Conservation (phyloP, 2,329 filamentous ascomycete species). For the Paramyrothecium roridum region DNA sequence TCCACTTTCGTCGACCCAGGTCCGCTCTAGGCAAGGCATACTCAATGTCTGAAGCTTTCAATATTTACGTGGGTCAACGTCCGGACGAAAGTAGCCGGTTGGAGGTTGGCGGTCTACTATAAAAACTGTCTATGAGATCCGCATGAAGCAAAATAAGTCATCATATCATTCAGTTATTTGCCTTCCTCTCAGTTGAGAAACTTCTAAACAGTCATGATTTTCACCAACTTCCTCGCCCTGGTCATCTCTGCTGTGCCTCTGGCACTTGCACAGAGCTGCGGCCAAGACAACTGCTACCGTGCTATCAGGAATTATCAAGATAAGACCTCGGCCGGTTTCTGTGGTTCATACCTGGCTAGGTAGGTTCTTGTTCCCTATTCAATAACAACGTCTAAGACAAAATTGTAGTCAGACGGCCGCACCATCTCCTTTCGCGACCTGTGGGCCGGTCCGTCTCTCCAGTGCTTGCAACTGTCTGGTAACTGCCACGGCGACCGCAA, state of each 20-base stretch:
- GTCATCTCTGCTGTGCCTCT: not conserved
- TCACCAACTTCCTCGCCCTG: not conserved
- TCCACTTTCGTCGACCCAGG: too few species aligned
- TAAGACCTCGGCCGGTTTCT: not conserved
- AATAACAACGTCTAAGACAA: not conserved
- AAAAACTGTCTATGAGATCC: too few species aligned
- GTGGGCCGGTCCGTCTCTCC: not conserved
- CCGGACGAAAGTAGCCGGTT: too few species aligned
- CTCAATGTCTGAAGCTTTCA: too few species aligned
- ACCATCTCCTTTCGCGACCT: not conserved
- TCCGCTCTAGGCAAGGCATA: too few species aligned
- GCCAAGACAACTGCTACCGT: not conserved
- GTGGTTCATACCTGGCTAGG: not conserved
- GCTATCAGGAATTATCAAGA: not conserved
- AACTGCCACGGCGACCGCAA: not conserved
- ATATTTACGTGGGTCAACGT: too few species aligned
- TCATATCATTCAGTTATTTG: too few species aligned
- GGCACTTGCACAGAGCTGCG: not conserved
- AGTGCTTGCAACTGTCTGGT: slow-evolving; percentile 1
- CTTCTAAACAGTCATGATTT: not conserved
- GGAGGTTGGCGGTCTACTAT: too few species aligned
- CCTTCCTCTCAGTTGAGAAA: too few species aligned
- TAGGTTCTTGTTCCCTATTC: not conserved
- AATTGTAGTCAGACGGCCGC: not conserved
- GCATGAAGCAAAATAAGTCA: not conserved